Evolutionary conservation across 352 stramenopile species (phyloP).

Genomic region (Phytophthora megakarya): DNA sequence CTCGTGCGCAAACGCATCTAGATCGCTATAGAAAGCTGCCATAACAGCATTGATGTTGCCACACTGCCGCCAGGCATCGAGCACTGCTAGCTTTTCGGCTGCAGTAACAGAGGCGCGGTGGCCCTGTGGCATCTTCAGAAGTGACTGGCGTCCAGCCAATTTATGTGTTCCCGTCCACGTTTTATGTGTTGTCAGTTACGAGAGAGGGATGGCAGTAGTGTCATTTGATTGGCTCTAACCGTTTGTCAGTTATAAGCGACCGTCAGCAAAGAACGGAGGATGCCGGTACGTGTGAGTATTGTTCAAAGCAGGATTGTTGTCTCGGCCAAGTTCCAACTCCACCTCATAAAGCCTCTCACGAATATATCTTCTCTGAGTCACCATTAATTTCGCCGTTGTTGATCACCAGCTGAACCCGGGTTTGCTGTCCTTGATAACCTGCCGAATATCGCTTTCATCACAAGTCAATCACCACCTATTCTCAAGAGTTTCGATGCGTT

Average conservation of each 20-base stretch:
- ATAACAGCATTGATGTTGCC: neutral
- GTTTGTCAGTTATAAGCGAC: neutral
- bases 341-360: too few species aligned
- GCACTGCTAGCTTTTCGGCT: neutral
- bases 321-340: too few species aligned
- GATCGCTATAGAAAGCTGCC: neutral
- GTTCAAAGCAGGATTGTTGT: too few species aligned
- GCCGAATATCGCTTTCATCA: too few species aligned
- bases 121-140: neutral
- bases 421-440: too few species aligned
- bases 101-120: neutral
- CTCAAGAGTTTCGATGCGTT: too few species aligned
- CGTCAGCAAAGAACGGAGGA: constrained; percentile 1
- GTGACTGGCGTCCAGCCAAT: neutral
- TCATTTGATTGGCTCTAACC: neutral
- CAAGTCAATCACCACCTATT: too few species aligned
- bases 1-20: neutral
- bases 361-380: too few species aligned
- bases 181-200: neutral
- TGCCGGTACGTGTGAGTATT: too few species aligned
- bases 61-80: neutral
- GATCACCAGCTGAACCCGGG: too few species aligned
- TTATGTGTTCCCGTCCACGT: too few species aligned
- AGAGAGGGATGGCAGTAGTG: neutral
- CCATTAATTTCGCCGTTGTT: too few species aligned